A percentile compares a stretch with the other conserved stretches of the same genome.
phyloP scores from a whole-genome alignment of 805 yeast genomes.

The Myxozyma neotropica region DNA sequence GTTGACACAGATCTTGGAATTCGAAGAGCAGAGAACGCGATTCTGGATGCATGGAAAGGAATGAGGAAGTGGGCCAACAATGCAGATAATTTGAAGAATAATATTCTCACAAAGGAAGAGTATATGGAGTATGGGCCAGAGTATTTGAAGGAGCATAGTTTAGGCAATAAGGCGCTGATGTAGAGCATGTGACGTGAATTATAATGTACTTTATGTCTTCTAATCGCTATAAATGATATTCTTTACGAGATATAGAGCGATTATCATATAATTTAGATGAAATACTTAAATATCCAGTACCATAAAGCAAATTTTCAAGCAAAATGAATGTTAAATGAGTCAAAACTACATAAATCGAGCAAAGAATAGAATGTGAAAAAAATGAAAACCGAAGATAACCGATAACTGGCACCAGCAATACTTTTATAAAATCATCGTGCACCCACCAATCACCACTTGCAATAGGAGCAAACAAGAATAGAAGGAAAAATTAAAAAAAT shows the following conservation, averaged over 20 bases:
- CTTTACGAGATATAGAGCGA: too few species aligned
- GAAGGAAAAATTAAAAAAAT: background rate
- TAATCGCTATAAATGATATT: too few species aligned
- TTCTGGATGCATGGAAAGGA: slow-evolving; percentile 89
- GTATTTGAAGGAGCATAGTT: slow-evolving; percentile 80
- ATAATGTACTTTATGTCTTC: too few species aligned
- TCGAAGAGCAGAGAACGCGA: slow-evolving; percentile 65
- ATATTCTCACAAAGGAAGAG: slow-evolving; percentile 63
- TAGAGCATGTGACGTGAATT: too few species aligned
- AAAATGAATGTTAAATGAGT: background rate
- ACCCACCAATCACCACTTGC: too few species aligned
- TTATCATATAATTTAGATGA: too few species aligned
- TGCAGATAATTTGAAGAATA: slow-evolving; percentile 46
- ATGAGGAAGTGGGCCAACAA: slow-evolving; percentile 77
- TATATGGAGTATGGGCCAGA: slow-evolving; percentile 89
- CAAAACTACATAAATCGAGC: background rate
- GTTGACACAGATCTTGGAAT: slow-evolving; percentile 62
- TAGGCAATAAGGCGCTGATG: slow-evolving; percentile 56
- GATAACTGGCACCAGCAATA: too few species aligned
- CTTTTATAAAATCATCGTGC: too few species aligned
- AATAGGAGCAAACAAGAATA: background rate
- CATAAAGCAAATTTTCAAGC: background rate
- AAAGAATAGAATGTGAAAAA: background rate
- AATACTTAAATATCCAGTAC: too few species aligned
- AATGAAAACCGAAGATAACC: background rate